phyloP scores from a whole-genome alignment of 805 yeast genomes.

The Maudiozyma saulgeensis region DNA sequence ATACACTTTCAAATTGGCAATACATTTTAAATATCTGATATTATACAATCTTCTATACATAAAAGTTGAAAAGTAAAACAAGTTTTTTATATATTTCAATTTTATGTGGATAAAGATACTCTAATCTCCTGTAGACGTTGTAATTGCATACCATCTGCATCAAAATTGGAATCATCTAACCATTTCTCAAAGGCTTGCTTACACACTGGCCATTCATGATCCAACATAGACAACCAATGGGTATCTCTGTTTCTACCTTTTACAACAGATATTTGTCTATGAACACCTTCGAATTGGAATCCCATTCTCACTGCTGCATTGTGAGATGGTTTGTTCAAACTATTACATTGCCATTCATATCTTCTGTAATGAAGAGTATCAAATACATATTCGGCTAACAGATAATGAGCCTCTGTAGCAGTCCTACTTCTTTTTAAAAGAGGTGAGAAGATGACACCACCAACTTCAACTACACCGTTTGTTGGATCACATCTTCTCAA shows the following conservation, averaged over 20 bases:
- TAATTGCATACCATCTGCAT: background rate
- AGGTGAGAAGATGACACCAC: conserved; percentile 20
- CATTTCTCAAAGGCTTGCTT: conserved; percentile 19
- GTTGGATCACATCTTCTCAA: conserved; percentile 21
- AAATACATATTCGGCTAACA: conserved; percentile 24
- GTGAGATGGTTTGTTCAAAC: conserved; percentile 22
- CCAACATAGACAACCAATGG: conserved; percentile 26
- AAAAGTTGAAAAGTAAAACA: too few relatives aligned
- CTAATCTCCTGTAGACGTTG: background rate
- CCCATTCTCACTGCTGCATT: conserved; percentile 28
- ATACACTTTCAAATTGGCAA: too few relatives aligned
- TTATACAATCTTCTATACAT: too few relatives aligned
- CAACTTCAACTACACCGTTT: conserved; percentile 25
- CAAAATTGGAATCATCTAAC: conserved; percentile 8
- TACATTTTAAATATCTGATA: background rate
- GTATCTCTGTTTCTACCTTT: conserved; percentile 28
- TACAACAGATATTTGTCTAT: conserved; percentile 22
- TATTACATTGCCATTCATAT: conserved; percentile 30
- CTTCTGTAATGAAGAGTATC: conserved; percentile 25
- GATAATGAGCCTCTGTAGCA: conserved; percentile 28
- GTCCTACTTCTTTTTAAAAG: conserved; percentile 15
- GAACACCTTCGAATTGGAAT: conserved; percentile 26
- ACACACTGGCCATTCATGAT: conserved; percentile 24
- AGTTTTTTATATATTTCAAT: background rate
- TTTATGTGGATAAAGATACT: background rate